Evolutionary conservation across 768 basidiomycete genomes (phyloP), one percentile per base, ranked within the genome.

Genomic region (Cystofilobasidium capitatum): DNA sequence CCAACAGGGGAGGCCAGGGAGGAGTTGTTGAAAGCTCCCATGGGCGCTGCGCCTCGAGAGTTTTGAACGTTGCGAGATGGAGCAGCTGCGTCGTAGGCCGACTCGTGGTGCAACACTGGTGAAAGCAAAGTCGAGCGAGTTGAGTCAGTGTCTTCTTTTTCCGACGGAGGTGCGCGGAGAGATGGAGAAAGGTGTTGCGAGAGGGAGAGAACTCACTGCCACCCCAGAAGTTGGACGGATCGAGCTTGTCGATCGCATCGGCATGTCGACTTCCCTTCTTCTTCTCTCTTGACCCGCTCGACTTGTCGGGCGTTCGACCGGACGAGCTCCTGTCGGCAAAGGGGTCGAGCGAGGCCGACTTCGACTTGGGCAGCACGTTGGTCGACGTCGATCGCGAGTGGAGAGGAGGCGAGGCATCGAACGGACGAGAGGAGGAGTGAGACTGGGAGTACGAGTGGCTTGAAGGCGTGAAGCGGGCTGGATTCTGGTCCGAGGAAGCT

Each of bases 71-170:
- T 92, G 73, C 90, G 87, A 57, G 89, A 91, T 0, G 89, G 89
- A 2, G 89, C 89, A 74, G 89, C 91, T 35, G 89, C 90, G 74
- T 92, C 89, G 75, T 91, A 92, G 16, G 89, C 90, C 36, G 89
- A 89, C 73, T 91, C 90, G 73, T 92, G 89, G 74, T 92, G 89
- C 78, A 91, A 88, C 84, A 88, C 89, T 91, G 71, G 3, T 12
- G 39, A 14, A 31, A 31, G 42, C 31, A 59, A 4, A 33, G 49
- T 22, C 35, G 31, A 24, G 26, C 35, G 31, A 2, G 57, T 4
- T 58, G 29, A 7, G 31, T 58, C n/a, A n/a, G n/a, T 29, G 26
- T 12, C 45, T 47, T 47, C 12, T 7, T 17, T 7, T 16, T 6
- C 45, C 20, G 24, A 5, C 9, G 22, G 8, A 24, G 12, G 20